Evolutionary conservation across 2,329 filamentous ascomycete genomes (phyloP), one percentile per base, ranked within the genome.

Genomic region (Calonectria leucothoes): DNA sequence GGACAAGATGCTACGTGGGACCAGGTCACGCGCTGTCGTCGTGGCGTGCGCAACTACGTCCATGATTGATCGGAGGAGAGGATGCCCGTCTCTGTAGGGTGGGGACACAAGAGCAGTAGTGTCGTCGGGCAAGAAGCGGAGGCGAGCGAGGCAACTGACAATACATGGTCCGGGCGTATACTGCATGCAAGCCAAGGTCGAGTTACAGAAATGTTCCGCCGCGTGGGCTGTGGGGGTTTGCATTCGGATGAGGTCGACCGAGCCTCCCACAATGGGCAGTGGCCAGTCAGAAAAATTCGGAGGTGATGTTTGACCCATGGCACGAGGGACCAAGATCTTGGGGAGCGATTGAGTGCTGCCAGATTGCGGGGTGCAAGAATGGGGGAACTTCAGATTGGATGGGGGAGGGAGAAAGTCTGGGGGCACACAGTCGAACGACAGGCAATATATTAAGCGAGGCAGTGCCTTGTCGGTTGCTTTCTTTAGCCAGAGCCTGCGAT

Each of bases 281-380:
- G 25, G 25, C 35, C 45, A 29, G 45, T 17, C 51, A 39, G 35
- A 64, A 23, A 37, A 65, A 33, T 31, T 59, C 49, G 57, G 42
- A 33, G 49, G 27, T n/a, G n/a, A 29, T 33, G 45, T 25, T 37
- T 39, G 65, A n/a, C 37, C 33, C 25, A 52, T 51, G 29, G 52
- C n/a, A 23, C 25, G 42, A 66, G 29, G 63, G 48, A 49, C 29
- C 23, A 45, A 57, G 57, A 64, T 68, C 55, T 68, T 55, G 57
- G 65, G 65, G 49, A 61, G 42, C 57, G 49, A 66, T 71, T 66
- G 63, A 66, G 25, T 39, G 55, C 37, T 55, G 37, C 33, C 35
- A 37, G 37, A 72, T 61, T 71, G 69, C 69, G 69, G 69, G 69
- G 70, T 67, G 70, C n/a, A 29, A 72, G 45, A 64, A 65, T 72